Evolutionary conservation across 208 protist genomes (phyloP), one percentile per base, ranked within the genome.

Genomic region (Spongospora subterranea): DNA sequence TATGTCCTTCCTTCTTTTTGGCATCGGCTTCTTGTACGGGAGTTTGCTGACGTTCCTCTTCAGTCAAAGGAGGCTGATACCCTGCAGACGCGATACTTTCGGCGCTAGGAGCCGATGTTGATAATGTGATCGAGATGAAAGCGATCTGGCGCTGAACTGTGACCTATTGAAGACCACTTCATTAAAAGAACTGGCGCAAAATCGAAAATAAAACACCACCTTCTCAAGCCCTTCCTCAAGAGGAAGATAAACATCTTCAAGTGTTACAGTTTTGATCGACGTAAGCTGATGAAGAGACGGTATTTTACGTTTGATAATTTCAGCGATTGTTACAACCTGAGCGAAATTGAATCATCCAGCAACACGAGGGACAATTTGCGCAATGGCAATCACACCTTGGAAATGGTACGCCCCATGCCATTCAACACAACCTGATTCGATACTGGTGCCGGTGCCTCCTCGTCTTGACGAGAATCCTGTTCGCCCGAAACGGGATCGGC

Each of bases 301-400:
- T 38, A 92, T 77, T 24, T 35, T 43, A 46, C 91, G 91, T 38
- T 92, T 92, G 17, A 92, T 29, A 40, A 92, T 91, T 38, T 92
- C 91, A 17, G 91, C 88, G 45, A 92, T 24, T 0, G 32, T 91
- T 6, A 92, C 88, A 29, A 77, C 45, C 66, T 60, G 6, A 6
- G 24, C 50, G 50, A 60, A 60, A 60, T 29, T 60, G 13, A 60
- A 60, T 60, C n/a, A n/a, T n/a, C n/a, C n/a, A n/a, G n/a, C n/a
- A n/a, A n/a, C n/a, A n/a, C n/a, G n/a, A 60, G 50, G 24, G 24
- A 60, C 50, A 60, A 60, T 29, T 29, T 60, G 24, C 50, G 50
- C 13, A 6, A 60, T 6, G 50, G 6, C 24, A 60, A 60, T 29
- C 24, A 60, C 6, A 60, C 50, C 50, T 91, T 91, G 24, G 32